Conservation (phyloP, 495 filamentous ascomycete genomes). For the Pseudomonodictys pantanalensis region DNA sequence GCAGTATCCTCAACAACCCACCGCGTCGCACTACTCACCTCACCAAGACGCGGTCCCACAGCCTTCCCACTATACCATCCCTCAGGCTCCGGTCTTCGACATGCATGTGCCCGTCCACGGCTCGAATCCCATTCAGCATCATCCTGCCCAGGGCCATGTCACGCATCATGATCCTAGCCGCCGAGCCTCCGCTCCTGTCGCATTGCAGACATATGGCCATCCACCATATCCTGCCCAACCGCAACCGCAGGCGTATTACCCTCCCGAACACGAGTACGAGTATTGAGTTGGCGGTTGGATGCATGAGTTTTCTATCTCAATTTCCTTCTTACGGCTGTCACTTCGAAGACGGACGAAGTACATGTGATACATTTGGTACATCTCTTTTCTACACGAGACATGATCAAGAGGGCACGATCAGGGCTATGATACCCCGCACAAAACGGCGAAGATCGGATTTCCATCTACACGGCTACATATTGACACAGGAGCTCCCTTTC, state of each 20-base stretch:
- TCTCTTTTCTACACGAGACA: constrained; percentile 1
- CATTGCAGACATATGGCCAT: constrained; percentile 7
- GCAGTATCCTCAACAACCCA: constrained; percentile 9
- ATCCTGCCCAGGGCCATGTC: constrained; percentile 2
- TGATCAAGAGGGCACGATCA: constrained; percentile 1
- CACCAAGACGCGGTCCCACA: background rate
- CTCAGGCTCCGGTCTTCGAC: constrained; percentile 13
- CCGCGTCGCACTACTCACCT: constrained; percentile 4
- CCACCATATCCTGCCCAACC: background rate
- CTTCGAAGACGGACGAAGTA: background rate
- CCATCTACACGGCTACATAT: too few relatives aligned
- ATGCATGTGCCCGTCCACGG: background rate
- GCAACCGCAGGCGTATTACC: constrained; percentile 6
- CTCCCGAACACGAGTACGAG: constrained; percentile 17
- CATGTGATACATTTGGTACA: background rate
- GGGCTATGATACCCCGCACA: constrained; percentile 4
- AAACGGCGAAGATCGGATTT: background rate
- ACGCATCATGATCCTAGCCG: constrained; percentile 17
- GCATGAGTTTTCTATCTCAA: too few relatives aligned
- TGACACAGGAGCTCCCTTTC: too few relatives aligned
- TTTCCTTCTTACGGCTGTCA: constrained; percentile 2
- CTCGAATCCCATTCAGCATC: background rate
- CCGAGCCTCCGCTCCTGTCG: constrained; percentile 19
- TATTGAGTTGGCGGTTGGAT: too few relatives aligned
- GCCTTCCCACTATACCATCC: constrained; percentile 10